Conservation (phyloP, 2,329 filamentous ascomycete genomes). For the Cladosporium sphaerospermum region DNA sequence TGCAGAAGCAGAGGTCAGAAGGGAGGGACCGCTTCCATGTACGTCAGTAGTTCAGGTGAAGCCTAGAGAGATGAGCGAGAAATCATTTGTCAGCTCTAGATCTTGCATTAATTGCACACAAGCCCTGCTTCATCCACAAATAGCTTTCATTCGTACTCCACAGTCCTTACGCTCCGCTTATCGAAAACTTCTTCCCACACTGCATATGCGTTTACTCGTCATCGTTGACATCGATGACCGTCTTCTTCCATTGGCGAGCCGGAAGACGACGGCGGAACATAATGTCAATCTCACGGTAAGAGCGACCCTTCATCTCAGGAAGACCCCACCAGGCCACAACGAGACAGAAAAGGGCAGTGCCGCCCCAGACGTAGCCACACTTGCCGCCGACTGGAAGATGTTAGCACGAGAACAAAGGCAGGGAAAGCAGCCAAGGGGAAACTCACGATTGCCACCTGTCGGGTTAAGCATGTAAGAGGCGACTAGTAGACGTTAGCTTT, state of each 20-base stretch:
- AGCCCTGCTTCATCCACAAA: no score
- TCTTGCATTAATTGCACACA: no score
- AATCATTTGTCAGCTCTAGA: no score
- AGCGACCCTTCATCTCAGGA: conserved; percentile 53
- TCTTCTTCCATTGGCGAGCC: conserved; percentile 52
- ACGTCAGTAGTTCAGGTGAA: no score
- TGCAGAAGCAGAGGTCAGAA: no score
- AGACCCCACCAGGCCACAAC: conserved; percentile 41
- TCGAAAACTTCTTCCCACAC: background rate
- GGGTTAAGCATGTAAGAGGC: conserved; percentile 56
- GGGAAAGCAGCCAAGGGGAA: background rate
- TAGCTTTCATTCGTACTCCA: no score
- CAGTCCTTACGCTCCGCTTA: no score
- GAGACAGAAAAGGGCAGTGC: conserved; percentile 51
- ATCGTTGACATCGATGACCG: conserved; percentile 51
- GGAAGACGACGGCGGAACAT: conserved; percentile 49
- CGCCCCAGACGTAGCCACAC: conserved; percentile 56
- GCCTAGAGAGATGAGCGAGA: no score
- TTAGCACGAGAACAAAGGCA: no score
- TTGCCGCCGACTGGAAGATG: conserved; percentile 37
- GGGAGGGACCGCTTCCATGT: no score
- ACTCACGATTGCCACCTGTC: conserved; percentile 13
- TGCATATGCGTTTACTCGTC: conserved; percentile 49
- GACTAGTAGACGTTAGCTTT: conserved; percentile 20
- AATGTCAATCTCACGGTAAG: conserved; percentile 58